phyloP scores from a whole-genome alignment of 148 eudicot species.

The Fagopyrum homotropicum region DNA sequence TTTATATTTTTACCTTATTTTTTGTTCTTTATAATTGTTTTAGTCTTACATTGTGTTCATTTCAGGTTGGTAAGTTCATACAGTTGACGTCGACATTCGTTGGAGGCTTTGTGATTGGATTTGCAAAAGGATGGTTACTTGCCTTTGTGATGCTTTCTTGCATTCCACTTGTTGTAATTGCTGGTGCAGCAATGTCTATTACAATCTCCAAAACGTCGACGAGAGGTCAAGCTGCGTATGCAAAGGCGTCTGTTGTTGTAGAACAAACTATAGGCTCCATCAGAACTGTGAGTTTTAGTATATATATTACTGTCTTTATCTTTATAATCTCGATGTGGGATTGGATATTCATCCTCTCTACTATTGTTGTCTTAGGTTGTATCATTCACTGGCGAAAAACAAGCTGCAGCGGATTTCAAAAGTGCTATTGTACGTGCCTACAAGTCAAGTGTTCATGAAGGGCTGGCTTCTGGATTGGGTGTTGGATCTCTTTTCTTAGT shows the following conservation, averaged over 20 bases:
- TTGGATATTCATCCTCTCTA: no score
- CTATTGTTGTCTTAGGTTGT: slow-evolving; percentile 38
- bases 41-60: not conserved
- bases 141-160: slow-evolving; percentile 63
- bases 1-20: not conserved
- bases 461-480: slow-evolving; percentile 46
- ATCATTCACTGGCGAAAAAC: slow-evolving; percentile 66
- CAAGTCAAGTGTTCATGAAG: slow-evolving; percentile 38
- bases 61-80: slow-evolving; percentile 76
- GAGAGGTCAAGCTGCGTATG: slow-evolving; percentile 58
- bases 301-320: slow-evolving; percentile 16
- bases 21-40: not conserved
- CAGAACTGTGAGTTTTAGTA: slow-evolving; percentile 51
- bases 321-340: not conserved
- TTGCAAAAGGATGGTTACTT: slow-evolving; percentile 80
- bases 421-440: slow-evolving; percentile 39
- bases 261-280: slow-evolving; percentile 83
- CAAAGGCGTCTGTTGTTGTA: slow-evolving; percentile 66
- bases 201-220: slow-evolving; percentile 50
- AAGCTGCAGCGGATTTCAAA: slow-evolving; percentile 38
- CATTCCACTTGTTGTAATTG: slow-evolving; percentile 48
- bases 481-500: slow-evolving; percentile 32
- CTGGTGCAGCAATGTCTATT: slow-evolving; percentile 48
- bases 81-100: slow-evolving; percentile 58
- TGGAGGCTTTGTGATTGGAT: slow-evolving; percentile 80